Evolutionary conservation across 78 protist species (phyloP), one percentile per base, ranked within the genome.

Genomic region (Dictyostelium purpureum): DNA sequence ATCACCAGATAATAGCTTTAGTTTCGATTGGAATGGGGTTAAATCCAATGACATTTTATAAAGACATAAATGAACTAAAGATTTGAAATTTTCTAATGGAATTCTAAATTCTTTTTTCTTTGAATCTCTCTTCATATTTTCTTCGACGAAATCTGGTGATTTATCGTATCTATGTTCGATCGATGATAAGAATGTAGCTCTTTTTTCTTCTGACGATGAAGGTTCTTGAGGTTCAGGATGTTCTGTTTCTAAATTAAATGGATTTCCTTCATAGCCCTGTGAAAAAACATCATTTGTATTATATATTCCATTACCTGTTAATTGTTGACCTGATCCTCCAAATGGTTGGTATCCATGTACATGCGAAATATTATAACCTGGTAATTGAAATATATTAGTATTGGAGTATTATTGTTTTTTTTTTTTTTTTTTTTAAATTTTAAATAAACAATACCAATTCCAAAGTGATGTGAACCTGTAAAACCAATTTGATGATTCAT

Each of bases 61-160:
- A 6, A 85, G 26, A 73, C 92, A 85, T 24, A 85, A 35, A 38
- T 85, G 82, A 10, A 85, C 77, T 26, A 85, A 77, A 31, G 18
- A 35, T 37, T 85, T 85, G 37, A 85, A 28, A 5, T 2, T n/a
- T n/a, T 69, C 76, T 42, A 21, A 40, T 69, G 76, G 76, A 16
- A 35, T 69, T 38, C 56, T 69, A n/a, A 31, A n/a, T 4, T 35
- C n/a, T 65, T 28, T 7, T 38, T 18, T 40, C n/a, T 69, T 33
- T 24, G 35, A 40, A 38, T 69, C 52, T 9, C 21, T 69, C n/a
- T 69, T 40, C 12, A 40, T 69, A 40, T 42, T 69, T 31, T 31
- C 54, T 40, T 47, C 21, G 35, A 42, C 52, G 12, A 69, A 63
- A 6, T 63, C 71, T 11, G 71, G 71, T 63, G 71, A 63, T 63